These are phyloP conservation scores for Erodium texanum DNA, from an alignment of 441 rosid genomes.

Conservation along the genomic window DNA sequence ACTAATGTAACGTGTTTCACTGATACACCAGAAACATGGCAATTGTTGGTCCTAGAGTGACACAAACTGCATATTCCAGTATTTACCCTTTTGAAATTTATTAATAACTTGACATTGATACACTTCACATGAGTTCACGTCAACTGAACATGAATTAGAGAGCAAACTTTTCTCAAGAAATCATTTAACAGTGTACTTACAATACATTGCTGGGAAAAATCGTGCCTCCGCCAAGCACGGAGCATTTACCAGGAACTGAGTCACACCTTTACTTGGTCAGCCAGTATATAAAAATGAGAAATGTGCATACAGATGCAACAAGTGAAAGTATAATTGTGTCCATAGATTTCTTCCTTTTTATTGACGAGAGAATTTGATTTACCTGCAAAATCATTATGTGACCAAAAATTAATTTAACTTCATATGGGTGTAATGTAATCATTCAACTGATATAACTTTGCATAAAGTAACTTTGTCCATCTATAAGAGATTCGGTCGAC, in stretches of 20 bases:
- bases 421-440: background rate
- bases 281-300: constrained; percentile 90
- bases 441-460: background rate
- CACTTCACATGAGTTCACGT: background rate
- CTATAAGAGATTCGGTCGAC: background rate
- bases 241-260: background rate
- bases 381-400: constrained; percentile 45
- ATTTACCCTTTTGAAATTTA: background rate
- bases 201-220: background rate
- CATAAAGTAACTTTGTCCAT: background rate
- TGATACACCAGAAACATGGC: background rate
- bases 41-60: background rate
- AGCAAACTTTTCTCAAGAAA: background rate
- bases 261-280: constrained; percentile 52
- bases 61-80: background rate
- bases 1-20: background rate
- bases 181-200: background rate
- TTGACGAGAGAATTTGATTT: constrained; percentile 61
- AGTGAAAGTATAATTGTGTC: constrained; percentile 86
- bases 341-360: constrained; percentile 93
- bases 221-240: background rate
- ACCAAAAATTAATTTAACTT: background rate
- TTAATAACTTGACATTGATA: background rate
- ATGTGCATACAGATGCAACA: constrained; percentile 85
- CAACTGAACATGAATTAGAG: too few species aligned